Conservation (phyloP, 73 alveolate species). For the Uronychia binucleata region DNA sequence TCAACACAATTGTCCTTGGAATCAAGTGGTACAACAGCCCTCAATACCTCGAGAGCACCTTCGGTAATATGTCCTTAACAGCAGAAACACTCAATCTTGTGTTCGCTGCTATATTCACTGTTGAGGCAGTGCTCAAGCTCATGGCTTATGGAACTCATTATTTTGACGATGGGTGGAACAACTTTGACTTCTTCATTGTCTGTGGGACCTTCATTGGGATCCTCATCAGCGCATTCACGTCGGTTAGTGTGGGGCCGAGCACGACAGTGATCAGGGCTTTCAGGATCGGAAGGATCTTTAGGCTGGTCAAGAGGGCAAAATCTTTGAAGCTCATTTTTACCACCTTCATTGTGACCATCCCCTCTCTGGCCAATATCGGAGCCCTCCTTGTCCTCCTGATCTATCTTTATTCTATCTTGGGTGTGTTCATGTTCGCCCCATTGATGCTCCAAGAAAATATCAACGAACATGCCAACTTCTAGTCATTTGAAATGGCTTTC, state of each 20-base stretch:
- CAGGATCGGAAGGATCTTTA: slow-evolving; percentile 65
- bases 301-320: slow-evolving; percentile 52
- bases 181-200: slow-evolving; percentile 91
- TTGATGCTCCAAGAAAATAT: slow-evolving; percentile 16
- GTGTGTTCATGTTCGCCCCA: slow-evolving; percentile 28
- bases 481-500: slow-evolving; percentile 28
- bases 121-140: slow-evolving; percentile 81
- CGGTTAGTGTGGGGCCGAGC: slow-evolving; percentile 27
- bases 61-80: not conserved
- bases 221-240: slow-evolving; percentile 50
- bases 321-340: slow-evolving; percentile 50
- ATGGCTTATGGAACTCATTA: slow-evolving; percentile 85
- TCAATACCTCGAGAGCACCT: slow-evolving; percentile 7
- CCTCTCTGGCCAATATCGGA: slow-evolving; percentile 63
- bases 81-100: slow-evolving; percentile 64
- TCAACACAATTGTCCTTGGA: slow-evolving; percentile 28
- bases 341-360: slow-evolving; percentile 58
- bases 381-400: slow-evolving; percentile 53
- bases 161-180: slow-evolving; percentile 86
- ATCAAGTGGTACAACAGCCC: slow-evolving; percentile 27
- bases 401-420: slow-evolving; percentile 52
- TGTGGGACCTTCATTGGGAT: slow-evolving; percentile 66
- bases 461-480: slow-evolving; percentile 20
- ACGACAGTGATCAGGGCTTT: slow-evolving; percentile 67
- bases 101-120: slow-evolving; percentile 81